Conservation (phyloP, 495 filamentous ascomycete species). For the Podospora pseudopauciseta region DNA sequence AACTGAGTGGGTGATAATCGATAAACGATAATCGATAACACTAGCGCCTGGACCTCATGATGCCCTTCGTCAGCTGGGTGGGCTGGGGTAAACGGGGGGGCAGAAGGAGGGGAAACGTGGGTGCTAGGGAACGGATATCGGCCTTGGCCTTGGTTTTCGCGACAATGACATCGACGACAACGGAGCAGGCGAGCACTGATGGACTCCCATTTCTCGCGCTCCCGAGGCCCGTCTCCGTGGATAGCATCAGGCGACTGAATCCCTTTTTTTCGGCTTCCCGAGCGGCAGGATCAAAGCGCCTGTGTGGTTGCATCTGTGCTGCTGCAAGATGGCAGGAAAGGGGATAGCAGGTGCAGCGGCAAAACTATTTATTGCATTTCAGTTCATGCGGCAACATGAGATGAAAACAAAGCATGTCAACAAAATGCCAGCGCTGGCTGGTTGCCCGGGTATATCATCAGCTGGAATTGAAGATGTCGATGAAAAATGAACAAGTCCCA, state of each 20-base stretch:
- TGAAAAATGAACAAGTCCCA: neutral
- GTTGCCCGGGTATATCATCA: constrained; percentile 3
- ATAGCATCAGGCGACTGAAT: neutral
- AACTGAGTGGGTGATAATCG: neutral
- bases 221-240: neutral
- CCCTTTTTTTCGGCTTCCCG: constrained; percentile 12
- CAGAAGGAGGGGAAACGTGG: neutral
- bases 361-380: constrained; percentile 20
- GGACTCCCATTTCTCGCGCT: neutral
- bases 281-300: constrained; percentile 10
- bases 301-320: constrained; percentile 6
- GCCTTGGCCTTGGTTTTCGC: neutral
- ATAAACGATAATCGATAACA: neutral
- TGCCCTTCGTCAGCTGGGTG: neutral
- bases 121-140: neutral
- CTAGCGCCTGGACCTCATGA: neutral
- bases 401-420: neutral
- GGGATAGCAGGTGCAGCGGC: constrained; percentile 28
- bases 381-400: constrained; percentile 29
- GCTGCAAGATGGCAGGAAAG: neutral
- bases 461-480: neutral
- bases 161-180: neutral
- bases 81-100: neutral
- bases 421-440: neutral
- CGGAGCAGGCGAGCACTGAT: neutral